Evolutionary conservation across 129 eudicot genomes (phyloP), one percentile per base, ranked within the genome.

Genomic region (Flaveria trinervia): DNA sequence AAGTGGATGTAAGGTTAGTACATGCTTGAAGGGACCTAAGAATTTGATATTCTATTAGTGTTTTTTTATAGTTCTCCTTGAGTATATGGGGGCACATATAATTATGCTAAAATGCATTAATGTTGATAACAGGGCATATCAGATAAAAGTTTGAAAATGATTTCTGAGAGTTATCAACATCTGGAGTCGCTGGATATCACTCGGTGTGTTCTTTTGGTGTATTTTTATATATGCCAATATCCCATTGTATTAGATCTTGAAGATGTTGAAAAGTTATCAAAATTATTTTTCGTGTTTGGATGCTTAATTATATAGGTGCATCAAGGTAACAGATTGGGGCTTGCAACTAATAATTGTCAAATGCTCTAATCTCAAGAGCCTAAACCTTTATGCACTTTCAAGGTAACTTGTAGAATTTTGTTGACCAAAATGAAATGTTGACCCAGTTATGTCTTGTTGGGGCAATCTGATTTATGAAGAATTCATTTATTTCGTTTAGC

Each of bases 1-100:
- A 76, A 95, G 99, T 85, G 99, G 99, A 77, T 95, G 97, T 68
- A 95, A 91, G 97, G 99, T 95, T 84, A 22, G 65, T 25, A 18
- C 28, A 66, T 36, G 54, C 25, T 76, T 76, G 67, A 66, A 51
- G 54, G 36, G 17, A 36, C 45, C 70, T 54, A 25, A 36, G 45
- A 23, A 54, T 77, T 33, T 4, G 67, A 9, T 77, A 25, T 67
- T 39, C 18, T 75, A 26, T 25, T 46, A 28, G 25, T 44, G 20
- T 12, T 16, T 51, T 68, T 16, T 77, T 46, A 33, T 68, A 51
- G n/a, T 77, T 43, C 30, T 51, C 22, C 39, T 62, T 46, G 23
- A n/a, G 28, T 70, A 48, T 70, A 57, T 77, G 51, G 71, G 28
- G 54, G 54, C 28, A 20, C 33, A 23, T 64, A 36, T 65, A 57